Conservation (phyloP, 2,329 filamentous ascomycete genomes). For the Venturia pyrina region DNA sequence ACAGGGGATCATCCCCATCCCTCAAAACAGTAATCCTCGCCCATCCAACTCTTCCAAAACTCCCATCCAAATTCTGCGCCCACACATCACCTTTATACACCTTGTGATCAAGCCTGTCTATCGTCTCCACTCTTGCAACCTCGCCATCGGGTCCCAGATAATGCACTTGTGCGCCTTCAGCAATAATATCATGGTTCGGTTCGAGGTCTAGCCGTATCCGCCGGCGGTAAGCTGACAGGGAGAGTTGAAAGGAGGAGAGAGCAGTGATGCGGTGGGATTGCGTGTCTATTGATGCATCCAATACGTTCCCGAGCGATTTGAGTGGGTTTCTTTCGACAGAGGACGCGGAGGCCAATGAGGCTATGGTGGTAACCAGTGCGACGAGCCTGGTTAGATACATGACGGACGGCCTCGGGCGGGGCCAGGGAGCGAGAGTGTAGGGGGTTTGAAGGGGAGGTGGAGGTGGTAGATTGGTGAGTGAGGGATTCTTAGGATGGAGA, state of each 20-base stretch:
- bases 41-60: constrained; percentile 79
- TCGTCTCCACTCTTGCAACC: constrained; percentile 53
- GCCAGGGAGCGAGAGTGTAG: background rate
- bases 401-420: background rate
- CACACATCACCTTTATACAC: constrained; percentile 77
- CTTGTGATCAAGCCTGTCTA: constrained; percentile 65
- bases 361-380: constrained; percentile 1
- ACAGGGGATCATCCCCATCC: constrained; percentile 71
- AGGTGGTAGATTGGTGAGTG: background rate
- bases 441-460: background rate
- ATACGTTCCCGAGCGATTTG: constrained; percentile 59
- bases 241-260: constrained; percentile 73
- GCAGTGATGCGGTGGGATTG: constrained; percentile 70
- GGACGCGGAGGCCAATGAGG: constrained; percentile 18
- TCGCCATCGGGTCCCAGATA: constrained; percentile 64
- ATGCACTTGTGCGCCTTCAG: constrained; percentile 62
- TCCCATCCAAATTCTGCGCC: constrained; percentile 50
- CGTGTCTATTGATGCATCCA: constrained; percentile 68
- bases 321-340: constrained; percentile 57
- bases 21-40: constrained; percentile 67
- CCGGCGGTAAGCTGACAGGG: constrained; percentile 56
- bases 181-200: constrained; percentile 84
- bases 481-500: background rate
- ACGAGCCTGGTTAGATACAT: background rate
- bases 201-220: constrained; percentile 71